phyloP scores from a whole-genome alignment of 2,329 filamentous ascomycete species.

The Torrubiella hemipterigena region DNA sequence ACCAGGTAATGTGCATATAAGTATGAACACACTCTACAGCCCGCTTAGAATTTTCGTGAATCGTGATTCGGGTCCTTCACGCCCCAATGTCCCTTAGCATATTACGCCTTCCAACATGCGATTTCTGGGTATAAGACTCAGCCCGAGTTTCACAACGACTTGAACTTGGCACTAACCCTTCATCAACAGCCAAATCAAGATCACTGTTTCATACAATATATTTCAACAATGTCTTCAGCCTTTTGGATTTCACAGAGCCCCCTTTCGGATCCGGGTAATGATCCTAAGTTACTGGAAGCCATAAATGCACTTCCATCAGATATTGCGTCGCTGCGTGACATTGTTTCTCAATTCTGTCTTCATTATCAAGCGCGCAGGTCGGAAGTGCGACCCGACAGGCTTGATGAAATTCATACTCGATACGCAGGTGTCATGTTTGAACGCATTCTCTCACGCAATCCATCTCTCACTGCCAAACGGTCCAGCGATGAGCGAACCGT shows the following conservation, averaged over 20 bases:
- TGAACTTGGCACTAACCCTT: no score
- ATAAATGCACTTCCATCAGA: conserved; percentile 3
- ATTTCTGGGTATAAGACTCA: no score
- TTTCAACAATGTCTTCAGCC: no score
- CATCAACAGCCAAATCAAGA: no score
- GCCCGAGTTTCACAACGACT: no score
- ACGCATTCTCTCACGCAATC: neutral
- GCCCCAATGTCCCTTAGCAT: no score
- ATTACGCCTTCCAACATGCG: no score
- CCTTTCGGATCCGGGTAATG: conserved; percentile 3
- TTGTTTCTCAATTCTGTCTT: conserved; percentile 2
- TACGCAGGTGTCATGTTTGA: conserved; percentile 4
- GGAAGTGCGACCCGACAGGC: neutral
- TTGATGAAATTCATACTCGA: conserved; percentile 1
- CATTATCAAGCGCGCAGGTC: conserved; percentile 1
- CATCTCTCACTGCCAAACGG: conserved; percentile 1
- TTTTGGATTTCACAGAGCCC: conserved; percentile 4
- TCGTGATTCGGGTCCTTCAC: no score
- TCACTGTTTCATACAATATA: no score
- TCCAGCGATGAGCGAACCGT: neutral
- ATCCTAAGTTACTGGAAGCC: neutral
- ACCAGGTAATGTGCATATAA: no score
- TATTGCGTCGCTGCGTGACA: conserved; percentile 1
- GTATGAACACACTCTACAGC: no score
- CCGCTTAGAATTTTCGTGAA: no score